Evolutionary conservation across 495 filamentous ascomycete genomes (phyloP), one percentile per base, ranked within the genome.

Genomic region (Aspergillus steynii): DNA sequence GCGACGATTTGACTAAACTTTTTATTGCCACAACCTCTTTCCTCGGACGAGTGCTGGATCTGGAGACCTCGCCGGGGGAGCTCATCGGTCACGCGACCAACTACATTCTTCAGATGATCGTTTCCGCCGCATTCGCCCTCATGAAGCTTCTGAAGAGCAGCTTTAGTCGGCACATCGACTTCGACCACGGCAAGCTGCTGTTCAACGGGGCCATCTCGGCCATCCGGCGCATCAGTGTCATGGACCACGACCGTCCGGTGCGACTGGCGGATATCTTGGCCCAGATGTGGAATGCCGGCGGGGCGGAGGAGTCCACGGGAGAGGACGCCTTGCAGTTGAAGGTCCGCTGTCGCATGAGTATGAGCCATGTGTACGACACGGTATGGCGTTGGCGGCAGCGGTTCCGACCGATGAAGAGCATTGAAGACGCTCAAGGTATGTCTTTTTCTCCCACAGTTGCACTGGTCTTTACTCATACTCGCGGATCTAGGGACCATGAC

Each of bases 71-170:
- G 0, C 78, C 78, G 0, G 76, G 78, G 4, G 77, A 81, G 34
- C 76, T 90, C 9, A 81, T 97, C 32, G 80, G 81, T 25, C 91
- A 90, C 72, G 85, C 88, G 26, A 91, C 90, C 50, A 94, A 94
- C 68, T 96, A 96, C 71, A 88, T 96, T 58, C 86, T 94, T 59
- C 93, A 96, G 70, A 96, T 97, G 90, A 88, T 96, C 31, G 87
- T 96, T 7, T 93, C 92, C 10, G 90, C 88, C 0, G 91, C 90
- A 3, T 96, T 96, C 65, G 87, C 91, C 2, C 75, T 97, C 9
- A 84, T 96, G 68, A 96, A 96, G 69, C 80, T 97, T 28, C 78
- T 96, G 64, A 90, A 91, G 68, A 93, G 90, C 53, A 91, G 79
- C 86, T 96, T 79, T 78, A 88, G 61, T 72, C 81, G 72, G 77